These are phyloP conservation scores for Podaxis rugospora DNA, from an alignment of 768 basidiomycete genomes.

Conservation along the genomic window DNA sequence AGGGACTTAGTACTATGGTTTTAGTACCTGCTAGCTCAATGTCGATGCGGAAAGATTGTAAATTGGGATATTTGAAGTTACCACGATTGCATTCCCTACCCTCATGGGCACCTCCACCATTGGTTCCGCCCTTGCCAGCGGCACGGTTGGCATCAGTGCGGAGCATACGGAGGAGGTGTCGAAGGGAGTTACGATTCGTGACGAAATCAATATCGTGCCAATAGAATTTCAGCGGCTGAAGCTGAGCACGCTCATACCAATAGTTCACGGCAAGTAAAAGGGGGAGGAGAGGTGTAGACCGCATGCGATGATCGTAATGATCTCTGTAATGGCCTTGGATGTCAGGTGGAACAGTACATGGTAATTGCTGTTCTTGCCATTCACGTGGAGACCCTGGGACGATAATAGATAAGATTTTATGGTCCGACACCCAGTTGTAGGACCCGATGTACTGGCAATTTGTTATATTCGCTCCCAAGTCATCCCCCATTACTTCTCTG, in stretches of 20 bases:
- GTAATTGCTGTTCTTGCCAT: conserved; percentile 3
- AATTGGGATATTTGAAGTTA: background rate
- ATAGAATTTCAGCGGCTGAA: conserved; percentile 17
- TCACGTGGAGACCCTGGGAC: conserved; percentile 34
- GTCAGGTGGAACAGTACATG: background rate
- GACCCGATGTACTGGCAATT: conserved; percentile 40
- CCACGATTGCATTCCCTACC: background rate
- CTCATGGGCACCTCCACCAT: background rate
- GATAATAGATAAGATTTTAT: conserved; percentile 42
- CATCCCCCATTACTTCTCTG: background rate
- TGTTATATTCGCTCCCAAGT: conserved; percentile 29
- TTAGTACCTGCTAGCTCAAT: conserved; percentile 45
- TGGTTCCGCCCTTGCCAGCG: conserved; percentile 17
- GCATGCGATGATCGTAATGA: conserved; percentile 9
- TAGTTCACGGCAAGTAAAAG: conserved; percentile 10
- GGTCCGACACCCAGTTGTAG: conserved; percentile 47
- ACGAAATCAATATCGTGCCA: conserved; percentile 36
- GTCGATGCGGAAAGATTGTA: conserved; percentile 51
- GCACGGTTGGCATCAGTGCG: conserved; percentile 12
- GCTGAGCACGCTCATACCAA: conserved; percentile 1
- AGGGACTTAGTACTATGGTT: conserved; percentile 54
- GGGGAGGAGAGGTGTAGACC: conserved; percentile 6
- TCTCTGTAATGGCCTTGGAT: conserved; percentile 1
- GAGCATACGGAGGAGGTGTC: conserved; percentile 54
- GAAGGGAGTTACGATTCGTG: conserved; percentile 55